phyloP scores from a whole-genome alignment of 1,284 basidiomycete genomes.

The Mycena sp. region DNA sequence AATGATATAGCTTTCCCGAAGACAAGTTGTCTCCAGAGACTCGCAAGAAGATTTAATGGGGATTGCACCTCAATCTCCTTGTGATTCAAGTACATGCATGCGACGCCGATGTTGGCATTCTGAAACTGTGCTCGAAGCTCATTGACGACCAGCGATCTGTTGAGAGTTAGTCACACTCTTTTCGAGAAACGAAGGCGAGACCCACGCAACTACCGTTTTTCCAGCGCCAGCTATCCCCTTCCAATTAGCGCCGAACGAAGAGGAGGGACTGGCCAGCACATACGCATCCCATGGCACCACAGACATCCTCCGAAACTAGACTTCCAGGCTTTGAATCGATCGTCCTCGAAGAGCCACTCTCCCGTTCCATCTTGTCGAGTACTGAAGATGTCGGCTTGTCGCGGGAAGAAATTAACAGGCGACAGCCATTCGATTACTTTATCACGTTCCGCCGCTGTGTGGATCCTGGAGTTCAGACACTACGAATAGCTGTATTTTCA shows the following conservation, averaged over 20 bases:
- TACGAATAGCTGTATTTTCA: too few relatives aligned
- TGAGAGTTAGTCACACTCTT: not conserved
- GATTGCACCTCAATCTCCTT: not conserved
- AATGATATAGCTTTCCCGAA: not conserved
- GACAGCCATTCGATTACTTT: conserved; percentile 1
- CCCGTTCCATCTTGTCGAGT: not conserved
- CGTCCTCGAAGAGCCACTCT: not conserved
- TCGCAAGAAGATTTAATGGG: not conserved
- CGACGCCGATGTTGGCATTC: not conserved
- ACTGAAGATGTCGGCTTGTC: not conserved
- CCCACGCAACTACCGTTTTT: conserved; percentile 2
- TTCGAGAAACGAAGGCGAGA: not conserved
- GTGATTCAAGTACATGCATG: conserved; percentile 7
- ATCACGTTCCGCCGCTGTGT: not conserved
- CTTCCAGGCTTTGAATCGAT: not conserved
- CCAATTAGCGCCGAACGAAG: not conserved
- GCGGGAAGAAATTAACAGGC: conserved; percentile 4
- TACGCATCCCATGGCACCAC: conserved; percentile 13
- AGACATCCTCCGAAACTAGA: not conserved
- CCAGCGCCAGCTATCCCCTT: not conserved
- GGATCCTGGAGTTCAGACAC: too few relatives aligned
- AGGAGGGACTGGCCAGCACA: not conserved
- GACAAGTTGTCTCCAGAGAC: conserved; percentile 1
- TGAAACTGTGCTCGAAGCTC: not conserved
- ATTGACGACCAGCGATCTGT: not conserved